Evolutionary conservation across 345 rosid species (phyloP), one percentile per base, ranked within the genome.

Genomic region (Lagerstroemia speciosa): DNA sequence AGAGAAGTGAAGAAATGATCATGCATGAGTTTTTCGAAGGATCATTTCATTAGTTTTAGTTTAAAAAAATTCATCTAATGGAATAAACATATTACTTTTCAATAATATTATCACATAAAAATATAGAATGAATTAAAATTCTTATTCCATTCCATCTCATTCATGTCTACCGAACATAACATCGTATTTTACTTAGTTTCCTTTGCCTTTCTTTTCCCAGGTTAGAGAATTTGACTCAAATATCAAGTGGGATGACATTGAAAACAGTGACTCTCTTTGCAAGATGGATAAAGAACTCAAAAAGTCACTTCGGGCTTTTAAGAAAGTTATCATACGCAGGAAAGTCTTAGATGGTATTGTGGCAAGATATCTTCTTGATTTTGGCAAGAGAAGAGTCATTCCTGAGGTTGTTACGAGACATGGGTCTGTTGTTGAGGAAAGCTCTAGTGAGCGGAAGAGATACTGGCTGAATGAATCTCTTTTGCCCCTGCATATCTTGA

Each of bases 401-500:
- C 99, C 97, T 32, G 87, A 88, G 22, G 74, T 88, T 66, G 97
- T 91, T 46, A 38, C 52, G 78, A 86, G 77, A 83, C 73, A 86
- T 71, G 99, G 99, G 38, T 75, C 76, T 66, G 63, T 78, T 71
- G 79, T 88, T 67, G 88, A 94, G 78, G 96, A 94, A 79, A 85
- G 96, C 72, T 85, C 93, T 40, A 94, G 91, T 74, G 97, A 81
- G 70, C 88, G 90, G 82, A 94, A 84, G 84, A 94, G 76, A 72
- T 94, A 85, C 79, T 94, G 99, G 99, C 71, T 94, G 76, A 82
- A 73, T 67, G 95, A 91, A 76, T 76, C 87, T 71, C 65, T 72
- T 81, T 85, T 94, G 29, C 99, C 99, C 58, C 81, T 94, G 87
- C 89, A 94, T 89, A 88, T 94, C 69, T 55, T 94, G 84, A 94